A percentile compares a stretch with the other conserved stretches of the same genome.
These are phyloP conservation scores for Taphrina flavorubra DNA, from an alignment of 1,139 yeast genomes.

Conservation along the genomic window DNA sequence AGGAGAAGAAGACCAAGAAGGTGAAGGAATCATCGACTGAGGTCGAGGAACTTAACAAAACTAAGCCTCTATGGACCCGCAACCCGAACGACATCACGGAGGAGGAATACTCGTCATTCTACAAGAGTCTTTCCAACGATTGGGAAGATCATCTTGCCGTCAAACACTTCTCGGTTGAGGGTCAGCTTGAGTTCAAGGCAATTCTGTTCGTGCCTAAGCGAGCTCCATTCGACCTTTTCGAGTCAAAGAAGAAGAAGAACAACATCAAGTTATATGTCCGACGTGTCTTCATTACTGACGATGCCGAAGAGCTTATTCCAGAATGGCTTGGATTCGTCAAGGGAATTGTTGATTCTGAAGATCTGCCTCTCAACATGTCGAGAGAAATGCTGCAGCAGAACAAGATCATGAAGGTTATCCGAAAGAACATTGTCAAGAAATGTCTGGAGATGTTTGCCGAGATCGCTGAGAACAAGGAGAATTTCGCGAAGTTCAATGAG, in stretches of 20 bases:
- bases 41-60: slow-evolving; percentile 97
- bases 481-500: slow-evolving; percentile 96
- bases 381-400: slow-evolving; percentile 99
- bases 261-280: slow-evolving; percentile 99
- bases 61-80: slow-evolving; percentile 99
- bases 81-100: slow-evolving; percentile 96
- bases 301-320: slow-evolving; percentile 98
- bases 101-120: slow-evolving; percentile 99
- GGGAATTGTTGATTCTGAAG: slow-evolving; percentile 99
- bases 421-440: slow-evolving; percentile 99
- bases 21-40: slow-evolving; percentile 86
- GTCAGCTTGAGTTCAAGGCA: slow-evolving; percentile 99
- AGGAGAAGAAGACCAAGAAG: slow-evolving; percentile 72
- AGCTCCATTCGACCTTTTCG: slow-evolving; percentile 98
- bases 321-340: slow-evolving; percentile 97
- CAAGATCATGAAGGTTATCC: slow-evolving; percentile 98
- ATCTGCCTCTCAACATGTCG: slow-evolving; percentile 98
- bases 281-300: slow-evolving; percentile 99
- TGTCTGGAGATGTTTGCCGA: slow-evolving; percentile 98
- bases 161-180: slow-evolving; percentile 99
- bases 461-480: slow-evolving; percentile 98
- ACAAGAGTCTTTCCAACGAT: slow-evolving; percentile 98
- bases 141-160: slow-evolving; percentile 99
- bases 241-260: slow-evolving; percentile 97
- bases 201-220: slow-evolving; percentile 97